Conservation (phyloP, 2,329 filamentous ascomycete species). For the Aspergillus clavatus region DNA sequence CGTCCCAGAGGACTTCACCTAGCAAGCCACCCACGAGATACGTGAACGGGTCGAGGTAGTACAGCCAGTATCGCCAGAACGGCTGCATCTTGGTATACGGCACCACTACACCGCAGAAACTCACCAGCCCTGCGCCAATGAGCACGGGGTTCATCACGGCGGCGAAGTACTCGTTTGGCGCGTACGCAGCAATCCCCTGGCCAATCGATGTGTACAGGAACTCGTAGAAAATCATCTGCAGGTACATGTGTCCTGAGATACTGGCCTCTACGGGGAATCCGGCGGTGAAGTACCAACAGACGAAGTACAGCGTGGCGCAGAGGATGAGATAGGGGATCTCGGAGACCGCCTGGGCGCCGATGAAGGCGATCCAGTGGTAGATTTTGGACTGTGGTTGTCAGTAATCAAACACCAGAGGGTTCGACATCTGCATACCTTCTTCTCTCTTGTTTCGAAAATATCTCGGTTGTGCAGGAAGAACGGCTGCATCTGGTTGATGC, state of each 20-base stretch:
- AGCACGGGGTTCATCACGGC: slow-evolving; percentile 54
- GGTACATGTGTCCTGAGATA: slow-evolving; percentile 35
- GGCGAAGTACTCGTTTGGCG: slow-evolving; percentile 58
- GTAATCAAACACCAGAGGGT: too few species aligned
- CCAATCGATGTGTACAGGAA: slow-evolving; percentile 43
- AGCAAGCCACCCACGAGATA: slow-evolving; percentile 41
- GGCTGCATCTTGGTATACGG: slow-evolving; percentile 35
- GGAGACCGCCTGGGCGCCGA: slow-evolving; percentile 48
- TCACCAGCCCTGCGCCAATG: slow-evolving; percentile 42
- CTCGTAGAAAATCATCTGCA: slow-evolving; percentile 42
- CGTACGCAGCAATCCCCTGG: slow-evolving; percentile 54
- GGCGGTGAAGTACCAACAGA: slow-evolving; percentile 57
- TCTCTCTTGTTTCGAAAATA: slow-evolving; percentile 56
- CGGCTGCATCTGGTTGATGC: slow-evolving; percentile 56
- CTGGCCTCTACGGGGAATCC: slow-evolving; percentile 38
- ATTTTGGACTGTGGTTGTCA: slow-evolving; percentile 57
- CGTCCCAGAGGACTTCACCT: slow-evolving; percentile 35
- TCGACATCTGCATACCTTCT: too few species aligned
- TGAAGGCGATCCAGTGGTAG: slow-evolving; percentile 57
- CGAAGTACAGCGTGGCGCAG: slow-evolving; percentile 44
- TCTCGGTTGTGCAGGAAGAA: slow-evolving; percentile 54
- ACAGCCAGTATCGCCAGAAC: slow-evolving; percentile 44
- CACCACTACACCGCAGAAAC: slow-evolving; percentile 39
- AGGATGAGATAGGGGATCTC: slow-evolving; percentile 46
- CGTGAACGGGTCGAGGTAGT: slow-evolving; percentile 42